Percentiles rank a stretch among this genome's conserved stretches.
Conservation (phyloP, 257 asterid genomes). For the Solanum medicagineum region DNA sequence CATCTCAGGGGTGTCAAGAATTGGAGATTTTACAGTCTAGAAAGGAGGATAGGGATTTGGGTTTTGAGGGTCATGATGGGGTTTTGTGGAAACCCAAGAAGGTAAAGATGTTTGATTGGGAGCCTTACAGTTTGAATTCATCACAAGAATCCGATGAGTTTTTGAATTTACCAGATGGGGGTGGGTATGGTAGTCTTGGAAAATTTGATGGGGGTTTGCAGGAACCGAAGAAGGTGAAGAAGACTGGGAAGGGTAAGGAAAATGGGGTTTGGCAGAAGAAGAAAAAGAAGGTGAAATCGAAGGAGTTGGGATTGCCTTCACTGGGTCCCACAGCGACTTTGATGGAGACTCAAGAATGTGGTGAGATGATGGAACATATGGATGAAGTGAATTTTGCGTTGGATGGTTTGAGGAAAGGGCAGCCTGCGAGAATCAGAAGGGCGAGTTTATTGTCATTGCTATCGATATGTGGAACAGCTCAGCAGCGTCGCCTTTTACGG, state of each 20-base stretch:
- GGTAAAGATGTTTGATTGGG: constrained; percentile 31
- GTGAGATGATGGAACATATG: constrained; percentile 82
- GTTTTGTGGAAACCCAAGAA: constrained; percentile 31
- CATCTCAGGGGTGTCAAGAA: constrained; percentile 24
- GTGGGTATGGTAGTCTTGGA: background rate
- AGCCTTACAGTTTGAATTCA: constrained; percentile 26
- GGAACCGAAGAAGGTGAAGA: constrained; percentile 31
- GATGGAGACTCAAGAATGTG: constrained; percentile 86
- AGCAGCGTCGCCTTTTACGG: constrained; percentile 52
- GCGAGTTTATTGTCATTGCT: constrained; percentile 57
- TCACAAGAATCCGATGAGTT: constrained; percentile 41
- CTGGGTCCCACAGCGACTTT: constrained; percentile 43
- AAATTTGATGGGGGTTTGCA: constrained; percentile 2
- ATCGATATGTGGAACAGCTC: constrained; percentile 45
- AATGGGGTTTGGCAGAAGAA: constrained; percentile 33
- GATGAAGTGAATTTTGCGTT: constrained; percentile 87
- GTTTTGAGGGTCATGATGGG: constrained; percentile 31
- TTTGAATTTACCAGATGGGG: constrained; percentile 10
- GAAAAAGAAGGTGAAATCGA: constrained; percentile 28
- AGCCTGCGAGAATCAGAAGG: constrained; percentile 51
- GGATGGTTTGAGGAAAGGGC: constrained; percentile 88
- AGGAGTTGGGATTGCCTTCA: constrained; percentile 23
- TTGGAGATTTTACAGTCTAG: constrained; percentile 20
- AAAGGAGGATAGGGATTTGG: constrained; percentile 17
- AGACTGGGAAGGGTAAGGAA: constrained; percentile 18